Evolutionary conservation across 192 early-diverging fungal species (phyloP).

Genomic region (Linnemannia hyalina): DNA sequence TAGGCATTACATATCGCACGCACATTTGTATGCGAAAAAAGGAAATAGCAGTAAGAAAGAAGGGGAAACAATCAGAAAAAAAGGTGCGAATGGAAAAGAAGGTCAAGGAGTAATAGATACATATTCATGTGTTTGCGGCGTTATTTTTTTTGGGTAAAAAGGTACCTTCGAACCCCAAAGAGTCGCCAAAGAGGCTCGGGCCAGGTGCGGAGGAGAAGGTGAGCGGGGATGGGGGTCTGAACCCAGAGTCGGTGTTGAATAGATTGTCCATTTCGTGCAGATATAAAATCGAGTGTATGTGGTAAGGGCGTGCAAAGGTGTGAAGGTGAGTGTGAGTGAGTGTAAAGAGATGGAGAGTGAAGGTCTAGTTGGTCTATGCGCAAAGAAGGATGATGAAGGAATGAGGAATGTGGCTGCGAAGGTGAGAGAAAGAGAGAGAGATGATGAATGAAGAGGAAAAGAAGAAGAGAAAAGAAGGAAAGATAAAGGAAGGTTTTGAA

Average conservation of each 20-base stretch:
- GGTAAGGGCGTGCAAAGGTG: neutral
- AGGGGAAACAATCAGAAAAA: too few relatives aligned
- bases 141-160: neutral
- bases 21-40: neutral
- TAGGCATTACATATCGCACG: too few relatives aligned
- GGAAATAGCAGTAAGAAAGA: neutral
- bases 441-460: neutral
- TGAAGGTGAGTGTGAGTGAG: neutral
- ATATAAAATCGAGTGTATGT: neutral
- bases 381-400: neutral
- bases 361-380: constrained; percentile 8
- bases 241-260: constrained; percentile 54
- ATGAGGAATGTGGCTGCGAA: neutral
- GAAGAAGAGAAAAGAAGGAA: neutral
- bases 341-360: neutral
- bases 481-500: neutral
- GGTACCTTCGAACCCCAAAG: constrained; percentile 42
- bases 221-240: constrained; percentile 49
- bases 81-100: too few relatives aligned
- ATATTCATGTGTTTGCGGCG: neutral
- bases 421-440: neutral
- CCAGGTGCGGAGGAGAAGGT: constrained; percentile 35
- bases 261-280: constrained; percentile 22
- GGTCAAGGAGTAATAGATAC: too few relatives aligned
- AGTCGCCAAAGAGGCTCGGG: constrained; percentile 48